Percentiles rank a stretch among this genome's conserved stretches.
These are phyloP conservation scores for Rhodotorula sp. DNA, from an alignment of 1,284 basidiomycete genomes.

Conservation along the genomic window DNA sequence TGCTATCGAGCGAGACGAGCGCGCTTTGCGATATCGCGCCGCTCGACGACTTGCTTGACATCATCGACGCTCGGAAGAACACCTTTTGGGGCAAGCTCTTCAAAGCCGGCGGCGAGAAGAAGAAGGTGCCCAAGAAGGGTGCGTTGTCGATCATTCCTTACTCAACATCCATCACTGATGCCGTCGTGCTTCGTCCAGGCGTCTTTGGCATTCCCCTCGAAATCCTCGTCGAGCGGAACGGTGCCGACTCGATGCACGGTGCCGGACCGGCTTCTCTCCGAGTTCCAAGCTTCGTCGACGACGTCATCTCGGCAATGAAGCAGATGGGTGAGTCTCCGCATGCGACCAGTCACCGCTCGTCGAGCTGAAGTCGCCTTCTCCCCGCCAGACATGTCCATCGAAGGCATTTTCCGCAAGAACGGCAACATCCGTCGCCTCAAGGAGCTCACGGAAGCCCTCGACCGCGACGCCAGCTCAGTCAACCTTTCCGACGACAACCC, in stretches of 20 bases:
- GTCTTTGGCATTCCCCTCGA: slow-evolving; percentile 93
- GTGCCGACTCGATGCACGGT: slow-evolving; percentile 87
- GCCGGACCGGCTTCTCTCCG: slow-evolving; percentile 80
- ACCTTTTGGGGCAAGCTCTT: slow-evolving; percentile 97
- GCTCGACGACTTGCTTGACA: slow-evolving; percentile 86
- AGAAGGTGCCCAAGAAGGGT: slow-evolving; percentile 76
- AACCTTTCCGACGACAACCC: slow-evolving; percentile 93
- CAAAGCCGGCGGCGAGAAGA: slow-evolving; percentile 73
- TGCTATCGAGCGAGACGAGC: slow-evolving; percentile 67
- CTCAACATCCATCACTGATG: no score
- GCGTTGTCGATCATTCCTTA: no score
- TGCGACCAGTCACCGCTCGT: background rate
- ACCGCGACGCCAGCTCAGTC: slow-evolving; percentile 84
- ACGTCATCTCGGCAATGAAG: slow-evolving; percentile 95
- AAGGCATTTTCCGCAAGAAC: slow-evolving; percentile 98
- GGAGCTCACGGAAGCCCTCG: slow-evolving; percentile 85
- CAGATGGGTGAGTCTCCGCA: slow-evolving; percentile 85
- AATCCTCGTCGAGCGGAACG: slow-evolving; percentile 89
- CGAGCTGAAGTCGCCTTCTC: background rate
- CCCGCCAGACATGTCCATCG: slow-evolving; percentile 85
- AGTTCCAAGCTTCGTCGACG: slow-evolving; percentile 96
- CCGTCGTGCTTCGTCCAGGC: slow-evolving; percentile 51
- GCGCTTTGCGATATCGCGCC: slow-evolving; percentile 53
- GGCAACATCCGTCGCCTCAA: slow-evolving; percentile 93
- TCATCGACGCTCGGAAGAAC: slow-evolving; percentile 88